A percentile compares a stretch with the other conserved stretches of the same genome.
Evolutionary conservation across 164 flowering plant genomes (phyloP).

Genomic region (Annona cherimola): DNA sequence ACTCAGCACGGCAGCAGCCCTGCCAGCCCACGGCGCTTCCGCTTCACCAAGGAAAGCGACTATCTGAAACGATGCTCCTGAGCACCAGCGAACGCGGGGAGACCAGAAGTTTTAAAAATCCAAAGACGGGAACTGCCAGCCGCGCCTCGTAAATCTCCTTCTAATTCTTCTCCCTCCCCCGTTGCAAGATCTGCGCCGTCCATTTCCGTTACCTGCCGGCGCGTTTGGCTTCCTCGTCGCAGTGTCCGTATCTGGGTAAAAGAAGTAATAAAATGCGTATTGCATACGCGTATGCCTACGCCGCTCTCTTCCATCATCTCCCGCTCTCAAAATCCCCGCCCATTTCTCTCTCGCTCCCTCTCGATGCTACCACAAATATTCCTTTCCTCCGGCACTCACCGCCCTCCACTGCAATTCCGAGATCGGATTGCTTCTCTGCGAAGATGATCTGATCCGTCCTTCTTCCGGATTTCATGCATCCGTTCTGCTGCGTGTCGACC

Average conservation of each 20-base stretch:
- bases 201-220: not conserved
- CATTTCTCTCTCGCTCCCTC: not conserved
- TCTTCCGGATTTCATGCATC: constrained; percentile 20
- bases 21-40: not conserved
- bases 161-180: not conserved
- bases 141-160: not conserved
- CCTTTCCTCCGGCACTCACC: not conserved
- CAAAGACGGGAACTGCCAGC: not conserved
- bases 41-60: not conserved
- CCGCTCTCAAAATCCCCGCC: constrained; percentile 6
- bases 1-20: not conserved
- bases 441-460: not conserved
- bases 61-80: not conserved
- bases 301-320: not conserved
- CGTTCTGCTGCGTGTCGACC: constrained; percentile 30
- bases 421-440: not conserved
- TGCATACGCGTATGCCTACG: not conserved
- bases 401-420: not conserved
- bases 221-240: not conserved
- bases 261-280: not conserved
- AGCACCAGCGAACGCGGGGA: not conserved
- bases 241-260: not conserved
- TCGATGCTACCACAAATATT: not conserved
- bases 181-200: not conserved
- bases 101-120: not conserved